Percentiles rank a stretch among this genome's conserved stretches.
These are phyloP conservation scores for Xylariaceae sp. DNA, from an alignment of 2,329 filamentous ascomycete species.

Conservation along the genomic window DNA sequence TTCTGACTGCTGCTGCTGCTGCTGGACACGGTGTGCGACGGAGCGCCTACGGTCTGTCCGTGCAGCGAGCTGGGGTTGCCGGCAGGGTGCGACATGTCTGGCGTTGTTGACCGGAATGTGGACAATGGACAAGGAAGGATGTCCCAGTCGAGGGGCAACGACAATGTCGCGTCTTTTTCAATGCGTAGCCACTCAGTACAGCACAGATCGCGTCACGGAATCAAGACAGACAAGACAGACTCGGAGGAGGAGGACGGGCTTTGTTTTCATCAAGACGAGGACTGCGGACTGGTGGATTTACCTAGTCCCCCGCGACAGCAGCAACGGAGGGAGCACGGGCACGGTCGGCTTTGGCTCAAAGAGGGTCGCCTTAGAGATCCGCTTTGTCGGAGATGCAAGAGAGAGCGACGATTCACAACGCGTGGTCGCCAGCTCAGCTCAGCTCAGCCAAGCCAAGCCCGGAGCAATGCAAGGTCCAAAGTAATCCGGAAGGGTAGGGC, in stretches of 20 bases:
- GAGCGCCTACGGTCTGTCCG: conserved; percentile 4
- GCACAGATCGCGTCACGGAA: conserved; percentile 15
- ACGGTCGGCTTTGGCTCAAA: neutral
- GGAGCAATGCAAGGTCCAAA: conserved; percentile 9
- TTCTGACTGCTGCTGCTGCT: conserved; percentile 17
- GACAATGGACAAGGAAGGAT: neutral
- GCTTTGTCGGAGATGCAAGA: conserved; percentile 13
- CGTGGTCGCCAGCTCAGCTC: conserved; percentile 16
- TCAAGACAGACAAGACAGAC: neutral
- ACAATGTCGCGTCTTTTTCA: conserved; percentile 10
- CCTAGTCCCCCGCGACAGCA: neutral
- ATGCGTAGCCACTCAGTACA: conserved; percentile 2
- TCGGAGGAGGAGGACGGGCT: neutral
- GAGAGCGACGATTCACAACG: conserved; percentile 11
- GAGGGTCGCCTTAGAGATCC: neutral
- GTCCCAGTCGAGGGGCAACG: conserved; percentile 5
- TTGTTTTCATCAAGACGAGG: neutral
- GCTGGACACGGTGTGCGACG: conserved; percentile 11
- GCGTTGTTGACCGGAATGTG: conserved; percentile 14
- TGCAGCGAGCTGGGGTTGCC: conserved; percentile 7
- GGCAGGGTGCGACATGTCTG: conserved; percentile 22
- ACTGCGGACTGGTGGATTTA: neutral
- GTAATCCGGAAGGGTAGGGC: neutral
- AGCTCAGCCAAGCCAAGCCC: conserved; percentile 2
- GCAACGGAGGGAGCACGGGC: neutral